phyloP scores from a whole-genome alignment of 2,329 filamentous ascomycete genomes.

The Colletotrichum orchidophilum region DNA sequence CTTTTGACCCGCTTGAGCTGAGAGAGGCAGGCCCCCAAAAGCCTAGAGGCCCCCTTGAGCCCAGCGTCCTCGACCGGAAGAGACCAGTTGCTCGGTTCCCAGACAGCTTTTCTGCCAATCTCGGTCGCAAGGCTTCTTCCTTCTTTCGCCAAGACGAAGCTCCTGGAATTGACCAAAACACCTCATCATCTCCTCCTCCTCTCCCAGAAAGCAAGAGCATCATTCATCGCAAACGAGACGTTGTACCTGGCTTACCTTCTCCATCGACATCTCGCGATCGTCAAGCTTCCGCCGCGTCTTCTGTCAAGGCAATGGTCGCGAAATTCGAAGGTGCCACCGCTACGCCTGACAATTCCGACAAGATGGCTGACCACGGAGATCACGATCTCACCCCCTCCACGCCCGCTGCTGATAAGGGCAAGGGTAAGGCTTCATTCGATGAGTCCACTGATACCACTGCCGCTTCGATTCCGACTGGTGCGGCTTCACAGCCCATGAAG shows the following conservation, averaged over 20 bases:
- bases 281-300: constrained; percentile 12
- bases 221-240: constrained; percentile 20
- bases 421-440: constrained; percentile 2
- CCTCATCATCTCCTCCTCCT: background rate
- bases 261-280: constrained; percentile 5
- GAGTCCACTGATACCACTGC: background rate
- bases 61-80: constrained; percentile 30
- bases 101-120: constrained; percentile 30
- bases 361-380: background rate
- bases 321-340: constrained; percentile 12
- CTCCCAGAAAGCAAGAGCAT: constrained; percentile 13
- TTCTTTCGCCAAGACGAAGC: background rate
- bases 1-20: background rate
- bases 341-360: background rate
- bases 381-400: background rate
- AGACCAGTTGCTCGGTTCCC: constrained; percentile 24
- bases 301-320: constrained; percentile 32
- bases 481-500: background rate
- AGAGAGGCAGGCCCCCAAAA: background rate
- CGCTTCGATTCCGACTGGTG: background rate
- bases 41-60: constrained; percentile 19
- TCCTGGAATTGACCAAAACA: background rate
- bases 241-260: constrained; percentile 3
- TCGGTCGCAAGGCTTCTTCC: constrained; percentile 21
- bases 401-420: constrained; percentile 6